A percentile compares a stretch with the other conserved stretches of the same genome.
These are phyloP conservation scores for Rhynchosporium secalis DNA, from an alignment of 2,329 filamentous ascomycete species.

Conservation along the genomic window DNA sequence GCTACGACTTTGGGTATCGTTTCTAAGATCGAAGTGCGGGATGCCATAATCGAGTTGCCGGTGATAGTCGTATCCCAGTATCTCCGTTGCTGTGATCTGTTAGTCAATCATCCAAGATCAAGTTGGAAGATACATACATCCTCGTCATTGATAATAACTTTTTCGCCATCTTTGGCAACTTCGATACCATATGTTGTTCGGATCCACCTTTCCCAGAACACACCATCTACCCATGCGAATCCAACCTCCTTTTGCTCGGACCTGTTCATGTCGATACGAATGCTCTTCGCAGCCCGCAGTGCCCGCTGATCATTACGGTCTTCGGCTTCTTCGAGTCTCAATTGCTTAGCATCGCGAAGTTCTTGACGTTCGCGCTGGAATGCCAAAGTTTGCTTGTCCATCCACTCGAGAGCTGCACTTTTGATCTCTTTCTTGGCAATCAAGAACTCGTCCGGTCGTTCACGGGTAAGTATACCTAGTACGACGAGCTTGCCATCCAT, in stretches of 20 bases:
- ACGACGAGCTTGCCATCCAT: conserved; percentile 97
- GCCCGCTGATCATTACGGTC: conserved; percentile 89
- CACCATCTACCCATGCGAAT: conserved; percentile 96
- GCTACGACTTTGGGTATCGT: conserved; percentile 51
- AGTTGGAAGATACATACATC: conserved; percentile 64
- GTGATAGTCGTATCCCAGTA: conserved; percentile 95
- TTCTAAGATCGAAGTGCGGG: conserved; percentile 52
- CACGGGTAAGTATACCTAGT: conserved; percentile 80
- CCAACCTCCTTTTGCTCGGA: conserved; percentile 83
- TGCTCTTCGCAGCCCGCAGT: conserved; percentile 82
- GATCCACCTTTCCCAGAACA: conserved; percentile 98
- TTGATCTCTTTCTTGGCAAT: conserved; percentile 86
- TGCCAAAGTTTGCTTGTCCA: conserved; percentile 89
- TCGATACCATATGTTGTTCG: conserved; percentile 92
- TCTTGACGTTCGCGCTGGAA: conserved; percentile 95
- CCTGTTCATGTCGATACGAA: conserved; percentile 87
- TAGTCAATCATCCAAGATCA: conserved; percentile 36
- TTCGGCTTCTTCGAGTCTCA: conserved; percentile 93
- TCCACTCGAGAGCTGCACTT: conserved; percentile 94
- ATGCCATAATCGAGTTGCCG: conserved; percentile 86
- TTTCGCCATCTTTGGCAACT: conserved; percentile 77
- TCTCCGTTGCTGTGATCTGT: conserved; percentile 68
- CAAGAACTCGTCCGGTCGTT: conserved; percentile 76
- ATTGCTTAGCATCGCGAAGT: conserved; percentile 88
- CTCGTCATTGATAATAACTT: conserved; percentile 95